Base-by-base conservation (phyloP, 352 stramenopile species). In the Phytophthora quininea region DNA sequence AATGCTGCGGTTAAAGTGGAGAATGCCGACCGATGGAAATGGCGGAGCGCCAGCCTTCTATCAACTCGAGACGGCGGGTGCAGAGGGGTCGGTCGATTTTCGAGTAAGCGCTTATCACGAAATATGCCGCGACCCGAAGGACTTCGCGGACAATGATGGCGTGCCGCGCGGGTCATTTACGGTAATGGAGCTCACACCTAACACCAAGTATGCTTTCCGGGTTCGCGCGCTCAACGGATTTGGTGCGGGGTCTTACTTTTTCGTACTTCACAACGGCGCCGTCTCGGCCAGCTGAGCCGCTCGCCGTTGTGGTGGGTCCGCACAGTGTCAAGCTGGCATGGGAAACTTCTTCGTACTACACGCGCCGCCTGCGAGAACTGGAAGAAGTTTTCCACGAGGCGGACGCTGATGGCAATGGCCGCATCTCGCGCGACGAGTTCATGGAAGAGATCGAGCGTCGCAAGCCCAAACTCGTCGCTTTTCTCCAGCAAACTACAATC, bases 151-250 rank as follows among this genome's bases (percentile, higher is more conserved):
- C 67, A 95, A 95, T 54, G 56, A 77, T 11, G 88, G 88, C 15
- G 73, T 94, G 38, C 83, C 91, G 33, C 84, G 90, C 27, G 95
- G 96, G 32, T 71, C 87, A 12, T 89, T 91, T 67, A 75, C 87
- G 6, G 72, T 94, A 19, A 77, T 76, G 0, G 80, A 81, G 0
- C 56, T 98, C 8, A 35, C 60, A 8, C 89, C 93, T 5, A 97
- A 95, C 72, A 97, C 90, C 11, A 94, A 92, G 64, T 98, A 98
- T 61, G 80, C 71, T 46, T 97, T 98, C 58, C 86, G 93, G 6
- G 61, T 98, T 5, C 88, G 93, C 11, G 92, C 89, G 5, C 85
- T 97, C 40, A 98, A 97, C 50, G 90, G 90, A 15, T 97, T 97
- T 68, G 93, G 92, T 8, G 87, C 93, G 1, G 89, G 90, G 0